phyloP scores from a whole-genome alignment of 371 early-diverging fungal genomes.

The Apophysomyces ossiformis region DNA sequence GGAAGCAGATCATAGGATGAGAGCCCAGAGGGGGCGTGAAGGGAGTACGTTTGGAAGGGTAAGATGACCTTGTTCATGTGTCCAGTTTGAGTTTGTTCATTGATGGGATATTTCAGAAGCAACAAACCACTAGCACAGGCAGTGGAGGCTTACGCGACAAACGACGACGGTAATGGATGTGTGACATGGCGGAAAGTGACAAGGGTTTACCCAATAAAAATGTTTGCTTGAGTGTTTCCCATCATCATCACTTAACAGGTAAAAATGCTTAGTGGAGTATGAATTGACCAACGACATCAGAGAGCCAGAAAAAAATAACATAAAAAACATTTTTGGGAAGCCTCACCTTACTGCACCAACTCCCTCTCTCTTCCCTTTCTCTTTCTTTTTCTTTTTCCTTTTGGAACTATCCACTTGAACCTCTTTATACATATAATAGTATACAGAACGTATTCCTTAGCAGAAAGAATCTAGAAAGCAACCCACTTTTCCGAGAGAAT shows the following conservation, averaged over 20 bases:
- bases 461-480: neutral
- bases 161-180: constrained; percentile 2
- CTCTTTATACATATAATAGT: constrained; percentile 2
- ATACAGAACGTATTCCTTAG: constrained; percentile 6
- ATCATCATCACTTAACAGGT: neutral
- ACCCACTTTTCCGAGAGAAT: constrained; percentile 9
- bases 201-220: no score
- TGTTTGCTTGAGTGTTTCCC: no score
- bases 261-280: constrained; percentile 3
- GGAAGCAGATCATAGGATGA: constrained; percentile 64
- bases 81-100: no score
- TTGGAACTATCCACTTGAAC: neutral
- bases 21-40: constrained; percentile 5
- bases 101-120: neutral
- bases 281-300: neutral
- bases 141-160: constrained; percentile 1
- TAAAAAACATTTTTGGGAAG: neutral
- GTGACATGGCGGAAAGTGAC: no score
- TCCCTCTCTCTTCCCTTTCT: constrained; percentile 10
- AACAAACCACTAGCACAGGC: neutral
- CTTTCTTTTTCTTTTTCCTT: neutral
- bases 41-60: neutral
- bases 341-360: neutral
- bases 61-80: neutral
- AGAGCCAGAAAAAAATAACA: neutral